Percentiles rank a stretch among this genome's conserved stretches.
These are phyloP conservation scores for Beauveria sp. DNA, from an alignment of 2,329 filamentous ascomycete species.

Conservation along the genomic window DNA sequence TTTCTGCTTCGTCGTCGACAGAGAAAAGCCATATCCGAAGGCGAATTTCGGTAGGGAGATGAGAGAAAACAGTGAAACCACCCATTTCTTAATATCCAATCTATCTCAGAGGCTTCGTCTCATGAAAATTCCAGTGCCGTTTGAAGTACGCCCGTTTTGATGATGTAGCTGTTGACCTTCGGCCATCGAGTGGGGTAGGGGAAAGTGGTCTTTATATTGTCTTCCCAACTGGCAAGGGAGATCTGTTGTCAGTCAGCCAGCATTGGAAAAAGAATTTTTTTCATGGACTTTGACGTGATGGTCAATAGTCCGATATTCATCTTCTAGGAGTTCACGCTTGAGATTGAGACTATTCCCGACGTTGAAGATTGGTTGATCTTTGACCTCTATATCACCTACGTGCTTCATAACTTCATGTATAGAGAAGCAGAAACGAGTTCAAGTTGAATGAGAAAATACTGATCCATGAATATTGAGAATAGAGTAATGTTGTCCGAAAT, in stretches of 20 bases:
- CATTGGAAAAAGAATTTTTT: background rate
- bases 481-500: background rate
- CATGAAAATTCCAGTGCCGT: background rate
- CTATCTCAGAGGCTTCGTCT: background rate
- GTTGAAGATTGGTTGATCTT: background rate
- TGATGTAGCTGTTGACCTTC: background rate
- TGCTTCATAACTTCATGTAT: background rate
- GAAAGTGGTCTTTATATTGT: background rate
- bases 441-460: background rate
- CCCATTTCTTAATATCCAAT: background rate
- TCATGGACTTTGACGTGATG: background rate
- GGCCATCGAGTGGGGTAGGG: background rate
- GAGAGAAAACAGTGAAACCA: background rate
- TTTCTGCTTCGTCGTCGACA: conserved; percentile 4
- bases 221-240: background rate
- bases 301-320: background rate
- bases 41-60: conserved; percentile 6
- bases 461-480: background rate
- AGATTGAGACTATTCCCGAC: background rate
- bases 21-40: background rate
- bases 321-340: background rate
- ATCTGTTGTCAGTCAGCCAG: background rate
- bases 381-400: background rate
- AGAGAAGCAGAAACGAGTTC: background rate
- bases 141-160: background rate